Percentiles rank a stretch among this genome's conserved stretches.
Evolutionary conservation across 2,329 filamentous ascomycete genomes (phyloP).

Genomic region (Aureobasidium namibiae): DNA sequence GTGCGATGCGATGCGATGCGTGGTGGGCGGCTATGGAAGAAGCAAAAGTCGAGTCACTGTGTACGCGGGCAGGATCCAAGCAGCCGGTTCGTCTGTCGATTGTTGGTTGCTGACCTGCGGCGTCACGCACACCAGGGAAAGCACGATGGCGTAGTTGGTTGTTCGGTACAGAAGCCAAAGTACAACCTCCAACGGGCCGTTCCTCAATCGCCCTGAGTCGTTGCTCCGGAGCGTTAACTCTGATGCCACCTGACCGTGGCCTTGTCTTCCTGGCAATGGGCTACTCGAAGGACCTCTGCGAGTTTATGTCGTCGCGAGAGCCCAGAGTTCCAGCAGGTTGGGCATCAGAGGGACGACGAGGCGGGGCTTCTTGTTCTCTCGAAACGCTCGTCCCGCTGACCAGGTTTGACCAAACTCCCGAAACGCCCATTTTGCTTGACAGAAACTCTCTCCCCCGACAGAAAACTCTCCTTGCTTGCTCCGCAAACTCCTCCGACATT

Average conservation of each 20-base stretch:
- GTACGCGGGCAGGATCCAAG: constrained; percentile 1
- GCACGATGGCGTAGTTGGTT: constrained; percentile 7
- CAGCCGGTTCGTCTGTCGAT: neutral
- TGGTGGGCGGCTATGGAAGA: neutral
- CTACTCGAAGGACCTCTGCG: neutral
- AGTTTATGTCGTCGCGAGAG: neutral
- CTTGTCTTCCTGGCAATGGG: neutral
- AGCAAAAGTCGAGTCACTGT: constrained; percentile 5
- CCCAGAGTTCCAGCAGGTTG: neutral
- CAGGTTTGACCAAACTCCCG: constrained; percentile 9
- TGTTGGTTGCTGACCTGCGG: constrained; percentile 3
- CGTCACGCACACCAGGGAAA: constrained; percentile 4
- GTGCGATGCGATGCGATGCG: neutral
- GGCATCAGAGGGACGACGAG: constrained; percentile 2
- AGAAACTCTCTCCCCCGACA: neutral
- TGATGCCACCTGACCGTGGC: neutral
- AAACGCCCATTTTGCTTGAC: neutral
- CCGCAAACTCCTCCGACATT: neutral
- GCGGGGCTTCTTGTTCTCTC: constrained; percentile 4
- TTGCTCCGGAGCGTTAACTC: neutral
- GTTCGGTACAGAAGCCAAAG: neutral
- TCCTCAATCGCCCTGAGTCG: neutral
- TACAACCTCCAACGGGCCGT: neutral
- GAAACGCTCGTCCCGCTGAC: constrained; percentile 4
- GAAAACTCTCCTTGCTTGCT: constrained; percentile 3